Evolutionary conservation across 257 asterid species (phyloP).

Genomic region (Linderniella brevidens): DNA sequence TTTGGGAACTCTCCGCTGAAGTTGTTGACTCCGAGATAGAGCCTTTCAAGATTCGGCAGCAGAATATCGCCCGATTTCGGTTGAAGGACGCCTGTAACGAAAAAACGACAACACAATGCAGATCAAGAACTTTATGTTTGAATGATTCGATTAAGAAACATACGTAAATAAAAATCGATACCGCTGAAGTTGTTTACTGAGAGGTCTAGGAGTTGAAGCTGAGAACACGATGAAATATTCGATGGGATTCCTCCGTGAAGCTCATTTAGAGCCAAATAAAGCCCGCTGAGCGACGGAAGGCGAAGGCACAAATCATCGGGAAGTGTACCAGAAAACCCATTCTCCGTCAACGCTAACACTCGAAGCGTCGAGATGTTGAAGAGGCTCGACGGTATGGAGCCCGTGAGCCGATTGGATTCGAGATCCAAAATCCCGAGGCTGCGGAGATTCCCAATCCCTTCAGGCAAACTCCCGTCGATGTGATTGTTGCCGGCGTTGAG

Average conservation of each 20-base stretch:
- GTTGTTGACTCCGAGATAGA: constrained; percentile 6
- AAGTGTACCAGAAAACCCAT: not conserved
- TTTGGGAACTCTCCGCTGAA: constrained; percentile 14
- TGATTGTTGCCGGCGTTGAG: not conserved
- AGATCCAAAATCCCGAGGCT: not conserved
- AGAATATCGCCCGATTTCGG: too few species aligned
- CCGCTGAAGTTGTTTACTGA: not conserved
- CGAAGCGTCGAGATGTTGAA: constrained; percentile 5
- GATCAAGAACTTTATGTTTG: too few species aligned
- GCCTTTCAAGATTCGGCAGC: not conserved
- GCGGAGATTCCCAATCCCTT: constrained; percentile 2
- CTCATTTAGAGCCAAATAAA: not conserved
- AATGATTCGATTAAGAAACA: too few species aligned
- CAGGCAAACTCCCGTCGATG: not conserved
- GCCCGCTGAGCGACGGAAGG: not conserved
- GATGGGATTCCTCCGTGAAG: not conserved
- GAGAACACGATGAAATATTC: not conserved
- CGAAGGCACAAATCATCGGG: not conserved
- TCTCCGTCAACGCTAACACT: not conserved
- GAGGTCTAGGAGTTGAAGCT: not conserved
- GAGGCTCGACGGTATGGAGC: constrained; percentile 2
- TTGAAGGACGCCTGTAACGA: too few species aligned
- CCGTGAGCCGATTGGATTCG: not conserved
- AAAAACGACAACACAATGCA: too few species aligned
- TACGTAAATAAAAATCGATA: too few species aligned